Evolutionary conservation across 164 flowering plant genomes (phyloP), one percentile per base, ranked within the genome.

Genomic region (Liquidambar formosana): DNA sequence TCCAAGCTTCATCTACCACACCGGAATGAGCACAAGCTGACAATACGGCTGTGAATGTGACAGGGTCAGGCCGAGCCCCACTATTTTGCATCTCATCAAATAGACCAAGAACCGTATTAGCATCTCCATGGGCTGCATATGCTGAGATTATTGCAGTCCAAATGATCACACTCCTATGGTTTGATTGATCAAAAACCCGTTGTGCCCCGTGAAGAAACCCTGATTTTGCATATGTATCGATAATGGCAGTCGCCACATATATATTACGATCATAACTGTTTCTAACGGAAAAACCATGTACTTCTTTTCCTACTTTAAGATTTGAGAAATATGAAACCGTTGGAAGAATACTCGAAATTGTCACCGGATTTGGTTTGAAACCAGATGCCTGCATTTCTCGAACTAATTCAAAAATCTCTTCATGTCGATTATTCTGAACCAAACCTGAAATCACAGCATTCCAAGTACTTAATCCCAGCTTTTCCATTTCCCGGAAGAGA

Each of bases 81-180:
- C 64, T 16, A 21, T 25, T 54, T 46, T 84, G 46, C 98, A 94
- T 94, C 66, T 87, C 81, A 6, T 73, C 11, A 65, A 89, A 89
- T 46, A 82, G 75, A 45, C 61, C 1, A 25, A 88, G 75, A 59
- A 86, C 88, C 12, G 67, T 33, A 66, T 74, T 66, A 18, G 90
- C 91, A 68, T 88, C 85, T 26, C 97, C 98, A 72, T 90, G 91
- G n/a, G 83, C 78, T 57, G 95, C 88, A 78, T 81, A 85, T 4
- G 94, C 95, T 60, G 97, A 62, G 51, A 94, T 90, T 41, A 90
- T 81, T 16, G 98, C 82, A 1, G 98, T 94, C 97, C 97, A 94
- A 25, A 87, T 69, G 23, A 94, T 79, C 70, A 87, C 82, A 64
- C 86, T 86, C 76, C 84, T 86, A 33, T 59, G 49, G 47, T 67